phyloP scores from a whole-genome alignment of 163 green algal species.

The Scenedesmus sp. region DNA sequence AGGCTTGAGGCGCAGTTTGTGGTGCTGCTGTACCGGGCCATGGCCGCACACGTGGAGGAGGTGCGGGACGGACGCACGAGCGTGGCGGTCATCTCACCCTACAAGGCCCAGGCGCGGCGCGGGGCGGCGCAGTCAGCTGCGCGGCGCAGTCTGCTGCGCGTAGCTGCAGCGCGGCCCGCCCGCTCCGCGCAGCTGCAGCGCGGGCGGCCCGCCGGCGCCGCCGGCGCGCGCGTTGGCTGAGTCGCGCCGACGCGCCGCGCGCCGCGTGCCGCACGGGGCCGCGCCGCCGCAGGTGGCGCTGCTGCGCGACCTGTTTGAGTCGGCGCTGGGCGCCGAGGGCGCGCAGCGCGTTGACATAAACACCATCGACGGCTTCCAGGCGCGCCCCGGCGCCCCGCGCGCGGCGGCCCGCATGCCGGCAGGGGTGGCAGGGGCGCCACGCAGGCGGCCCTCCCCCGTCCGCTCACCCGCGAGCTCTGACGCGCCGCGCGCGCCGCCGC shows the following conservation, averaged over 20 bases:
- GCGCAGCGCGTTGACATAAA: constrained; percentile 88
- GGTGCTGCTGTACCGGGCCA: constrained; percentile 65
- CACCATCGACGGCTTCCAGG: constrained; percentile 96
- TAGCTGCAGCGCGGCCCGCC: too few species aligned
- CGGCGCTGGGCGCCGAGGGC: constrained; percentile 67
- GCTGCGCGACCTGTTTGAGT: constrained; percentile 69
- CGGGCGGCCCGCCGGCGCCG: too few species aligned
- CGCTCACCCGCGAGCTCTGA: too few species aligned
- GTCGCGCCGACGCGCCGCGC: not conserved
- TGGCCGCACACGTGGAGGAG: constrained; percentile 45
- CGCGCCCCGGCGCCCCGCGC: too few species aligned
- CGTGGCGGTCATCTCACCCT: constrained; percentile 89
- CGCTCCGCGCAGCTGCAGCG: too few species aligned
- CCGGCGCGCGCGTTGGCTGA: too few species aligned
- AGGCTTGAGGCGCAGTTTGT: constrained; percentile 84
- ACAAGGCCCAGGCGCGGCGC: constrained; percentile 87
- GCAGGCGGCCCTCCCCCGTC: too few species aligned
- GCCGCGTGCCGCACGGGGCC: not conserved
- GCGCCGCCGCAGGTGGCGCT: constrained; percentile 72
- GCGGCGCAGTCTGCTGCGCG: too few species aligned
- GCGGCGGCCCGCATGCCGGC: too few species aligned
- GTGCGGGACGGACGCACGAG: constrained; percentile 32
- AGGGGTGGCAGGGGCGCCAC: too few species aligned
- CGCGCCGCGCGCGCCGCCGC: not conserved
- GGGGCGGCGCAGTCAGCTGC: too few species aligned